phyloP scores from a whole-genome alignment of 768 basidiomycete genomes.

The Amanita jacksonii region DNA sequence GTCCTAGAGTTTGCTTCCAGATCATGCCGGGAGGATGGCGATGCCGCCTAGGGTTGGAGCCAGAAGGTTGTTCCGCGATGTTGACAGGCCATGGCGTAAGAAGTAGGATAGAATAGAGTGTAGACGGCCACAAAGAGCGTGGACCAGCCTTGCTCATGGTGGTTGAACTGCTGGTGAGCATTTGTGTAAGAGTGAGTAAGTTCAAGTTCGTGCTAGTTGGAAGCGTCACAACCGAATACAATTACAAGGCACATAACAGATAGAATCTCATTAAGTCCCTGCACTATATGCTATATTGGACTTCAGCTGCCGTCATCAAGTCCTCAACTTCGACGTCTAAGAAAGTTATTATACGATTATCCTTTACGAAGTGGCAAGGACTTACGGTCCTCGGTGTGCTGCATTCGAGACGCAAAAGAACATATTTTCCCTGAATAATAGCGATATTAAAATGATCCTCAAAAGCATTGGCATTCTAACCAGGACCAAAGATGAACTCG shows the following conservation, averaged over 20 bases:
- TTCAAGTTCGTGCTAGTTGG: no score
- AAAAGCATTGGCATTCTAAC: slow-evolving; percentile 20
- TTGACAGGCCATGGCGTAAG: neutral
- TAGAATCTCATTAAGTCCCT: no score
- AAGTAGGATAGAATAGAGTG: neutral
- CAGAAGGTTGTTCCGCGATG: neutral
- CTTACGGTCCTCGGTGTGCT: slow-evolving; percentile 53
- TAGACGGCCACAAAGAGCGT: slow-evolving; percentile 4
- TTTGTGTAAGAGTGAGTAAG: no score
- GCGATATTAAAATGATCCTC: neutral
- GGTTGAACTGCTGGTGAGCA: no score
- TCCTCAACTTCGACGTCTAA: slow-evolving; percentile 41
- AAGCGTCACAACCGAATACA: no score
- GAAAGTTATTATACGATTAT: slow-evolving; percentile 11
- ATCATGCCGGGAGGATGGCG: slow-evolving; percentile 15
- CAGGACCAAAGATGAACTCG: slow-evolving; percentile 53
- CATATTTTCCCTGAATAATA: slow-evolving; percentile 30
- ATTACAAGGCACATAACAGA: no score
- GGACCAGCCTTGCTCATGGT: slow-evolving; percentile 5
- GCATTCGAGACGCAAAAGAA: slow-evolving; percentile 47
- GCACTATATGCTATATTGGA: no score
- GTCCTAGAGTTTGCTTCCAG: slow-evolving; percentile 16
- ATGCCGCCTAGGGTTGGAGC: neutral
- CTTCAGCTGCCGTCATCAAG: slow-evolving; percentile 35
- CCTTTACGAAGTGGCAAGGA: slow-evolving; percentile 12